phyloP scores from a whole-genome alignment of 768 basidiomycete species.

The Leccinum olivaceopallidum region DNA sequence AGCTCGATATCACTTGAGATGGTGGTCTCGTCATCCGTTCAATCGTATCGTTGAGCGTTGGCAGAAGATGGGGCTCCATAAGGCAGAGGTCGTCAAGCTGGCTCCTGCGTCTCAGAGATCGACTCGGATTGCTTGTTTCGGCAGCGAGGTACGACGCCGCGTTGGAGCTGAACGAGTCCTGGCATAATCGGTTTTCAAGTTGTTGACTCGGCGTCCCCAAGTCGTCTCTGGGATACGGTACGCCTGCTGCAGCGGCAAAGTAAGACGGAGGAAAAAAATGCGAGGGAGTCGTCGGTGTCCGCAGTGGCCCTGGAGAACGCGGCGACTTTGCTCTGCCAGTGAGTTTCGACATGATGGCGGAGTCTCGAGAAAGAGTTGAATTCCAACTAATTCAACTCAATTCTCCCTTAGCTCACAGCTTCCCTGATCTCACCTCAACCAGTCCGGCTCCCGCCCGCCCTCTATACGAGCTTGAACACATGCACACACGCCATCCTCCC shows the following conservation, averaged over 20 bases:
- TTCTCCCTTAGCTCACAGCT: no score
- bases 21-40: slow-evolving; percentile 69
- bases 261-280: slow-evolving; percentile 56
- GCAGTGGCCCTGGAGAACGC: slow-evolving; percentile 42
- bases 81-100: slow-evolving; percentile 55
- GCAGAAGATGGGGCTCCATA: slow-evolving; percentile 64
- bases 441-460: slow-evolving; percentile 54
- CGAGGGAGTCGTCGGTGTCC: slow-evolving; percentile 30
- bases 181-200: neutral
- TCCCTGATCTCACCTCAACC: slow-evolving; percentile 35
- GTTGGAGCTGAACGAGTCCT: slow-evolving; percentile 21
- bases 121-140: slow-evolving; percentile 6
- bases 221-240: slow-evolving; percentile 23
- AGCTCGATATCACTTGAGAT: slow-evolving; percentile 25
- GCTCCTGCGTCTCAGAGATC: slow-evolving; percentile 33
- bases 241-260: slow-evolving; percentile 53
- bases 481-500: slow-evolving; percentile 30
- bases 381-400: neutral
- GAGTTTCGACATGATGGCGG: slow-evolving; percentile 14
- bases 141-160: slow-evolving; percentile 3
- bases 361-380: neutral
- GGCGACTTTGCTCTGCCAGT: slow-evolving; percentile 39
- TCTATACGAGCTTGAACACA: slow-evolving; percentile 27
- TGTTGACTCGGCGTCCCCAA: slow-evolving; percentile 4
- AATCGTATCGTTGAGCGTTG: slow-evolving; percentile 71